Percentiles rank a stretch among this genome's conserved stretches.
These are phyloP conservation scores for Suillus placidus DNA, from an alignment of 768 basidiomycete genomes.

Conservation along the genomic window DNA sequence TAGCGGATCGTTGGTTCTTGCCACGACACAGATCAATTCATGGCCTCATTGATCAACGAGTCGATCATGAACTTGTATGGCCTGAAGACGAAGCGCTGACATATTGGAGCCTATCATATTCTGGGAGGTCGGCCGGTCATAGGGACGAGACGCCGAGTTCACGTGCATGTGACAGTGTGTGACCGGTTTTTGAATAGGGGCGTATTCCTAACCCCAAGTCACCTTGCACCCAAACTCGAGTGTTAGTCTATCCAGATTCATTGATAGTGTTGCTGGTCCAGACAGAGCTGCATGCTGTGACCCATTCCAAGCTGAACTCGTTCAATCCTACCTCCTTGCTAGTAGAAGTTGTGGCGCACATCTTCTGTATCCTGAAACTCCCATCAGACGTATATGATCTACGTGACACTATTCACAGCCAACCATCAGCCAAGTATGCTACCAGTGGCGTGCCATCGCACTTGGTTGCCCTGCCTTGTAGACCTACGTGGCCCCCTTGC, in stretches of 20 bases:
- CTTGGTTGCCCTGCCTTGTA: background rate
- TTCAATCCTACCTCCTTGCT: background rate
- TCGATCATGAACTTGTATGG: background rate
- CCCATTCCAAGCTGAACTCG: background rate
- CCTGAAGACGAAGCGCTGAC: background rate
- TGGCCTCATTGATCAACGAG: background rate
- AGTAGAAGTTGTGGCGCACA: background rate
- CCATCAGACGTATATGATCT: background rate
- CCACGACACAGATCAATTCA: background rate
- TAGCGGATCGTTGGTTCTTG: background rate
- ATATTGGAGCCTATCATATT: background rate
- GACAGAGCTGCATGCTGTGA: background rate
- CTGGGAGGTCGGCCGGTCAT: background rate
- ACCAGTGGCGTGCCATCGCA: conserved; percentile 1
- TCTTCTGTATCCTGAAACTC: background rate
- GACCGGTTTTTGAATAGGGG: background rate
- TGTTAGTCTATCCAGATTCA: no score
- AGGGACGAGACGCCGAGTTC: background rate
- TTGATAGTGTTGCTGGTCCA: no score
- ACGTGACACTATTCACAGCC: background rate
- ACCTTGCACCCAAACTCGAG: no score
- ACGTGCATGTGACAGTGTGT: background rate
- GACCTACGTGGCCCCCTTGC: background rate
- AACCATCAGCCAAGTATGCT: background rate
- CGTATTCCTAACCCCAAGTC: background rate